These are phyloP conservation scores for Ceratocystis ficicola DNA, from an alignment of 2,329 filamentous ascomycete genomes.

Conservation along the genomic window DNA sequence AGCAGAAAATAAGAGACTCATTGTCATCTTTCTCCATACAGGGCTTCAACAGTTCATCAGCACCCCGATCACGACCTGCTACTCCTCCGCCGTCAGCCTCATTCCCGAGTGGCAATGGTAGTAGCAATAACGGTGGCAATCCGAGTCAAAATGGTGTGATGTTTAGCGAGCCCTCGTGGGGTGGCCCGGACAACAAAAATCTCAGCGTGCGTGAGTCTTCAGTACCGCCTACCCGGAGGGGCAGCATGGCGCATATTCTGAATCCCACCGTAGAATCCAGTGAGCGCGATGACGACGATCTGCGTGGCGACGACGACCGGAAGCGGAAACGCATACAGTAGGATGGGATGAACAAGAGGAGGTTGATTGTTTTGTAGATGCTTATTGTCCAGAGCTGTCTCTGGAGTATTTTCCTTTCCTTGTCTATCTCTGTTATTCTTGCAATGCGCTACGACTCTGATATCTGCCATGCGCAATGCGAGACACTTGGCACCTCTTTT, in stretches of 20 bases:
- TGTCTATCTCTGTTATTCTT: constrained; percentile 4
- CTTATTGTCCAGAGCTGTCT: background rate
- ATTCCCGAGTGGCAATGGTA: constrained; percentile 35
- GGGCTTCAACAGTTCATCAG: constrained; percentile 31
- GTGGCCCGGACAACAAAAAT: constrained; percentile 38
- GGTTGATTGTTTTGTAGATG: too few relatives aligned
- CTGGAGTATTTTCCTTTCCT: background rate
- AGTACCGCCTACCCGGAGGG: constrained; percentile 43
- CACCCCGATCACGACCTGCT: constrained; percentile 40
- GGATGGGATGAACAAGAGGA: background rate
- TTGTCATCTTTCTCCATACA: constrained; percentile 44
- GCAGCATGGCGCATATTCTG: constrained; percentile 52
- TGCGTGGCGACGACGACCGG: constrained; percentile 45
- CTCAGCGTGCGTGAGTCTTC: constrained; percentile 44
- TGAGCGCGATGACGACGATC: constrained; percentile 45
- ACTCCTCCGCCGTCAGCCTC: constrained; percentile 39
- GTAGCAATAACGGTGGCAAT: constrained; percentile 21
- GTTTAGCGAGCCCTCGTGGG: constrained; percentile 47
- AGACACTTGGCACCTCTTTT: background rate
- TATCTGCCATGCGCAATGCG: background rate
- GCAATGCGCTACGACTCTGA: background rate
- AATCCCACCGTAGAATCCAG: constrained; percentile 44
- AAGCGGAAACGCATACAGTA: constrained; percentile 50
- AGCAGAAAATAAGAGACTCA: constrained; percentile 46
- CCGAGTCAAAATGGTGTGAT: constrained; percentile 29